Conservation (phyloP, 345 rosid species). For the Eucalyptus camaldulensis region DNA sequence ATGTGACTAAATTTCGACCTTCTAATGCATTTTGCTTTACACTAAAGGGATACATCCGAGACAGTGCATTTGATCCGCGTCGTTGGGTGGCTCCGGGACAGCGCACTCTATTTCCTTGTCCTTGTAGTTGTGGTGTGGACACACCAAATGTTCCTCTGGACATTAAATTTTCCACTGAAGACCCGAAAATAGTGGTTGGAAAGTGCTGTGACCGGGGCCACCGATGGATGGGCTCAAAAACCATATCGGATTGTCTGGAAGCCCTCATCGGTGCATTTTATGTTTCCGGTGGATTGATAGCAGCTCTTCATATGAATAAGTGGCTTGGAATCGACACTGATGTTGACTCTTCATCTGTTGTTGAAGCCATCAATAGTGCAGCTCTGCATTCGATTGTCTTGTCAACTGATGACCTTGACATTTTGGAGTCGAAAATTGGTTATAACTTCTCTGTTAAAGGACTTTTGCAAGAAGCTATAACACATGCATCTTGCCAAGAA, state of each 20-base stretch:
- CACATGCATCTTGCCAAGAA: conserved; percentile 50
- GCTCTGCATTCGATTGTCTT: conserved; percentile 33
- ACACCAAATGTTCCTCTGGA: conserved; percentile 67
- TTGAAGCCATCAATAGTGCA: conserved; percentile 32
- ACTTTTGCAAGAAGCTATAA: conserved; percentile 72
- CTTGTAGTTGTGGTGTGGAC: conserved; percentile 60
- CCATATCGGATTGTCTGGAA: conserved; percentile 82
- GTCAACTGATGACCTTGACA: conserved; percentile 24
- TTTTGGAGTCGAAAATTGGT: conserved; percentile 52
- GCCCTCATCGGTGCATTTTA: conserved; percentile 78
- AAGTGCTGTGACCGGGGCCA: conserved; percentile 72
- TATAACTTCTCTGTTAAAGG: conserved; percentile 50
- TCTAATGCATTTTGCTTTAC: not conserved
- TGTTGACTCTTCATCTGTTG: conserved; percentile 25
- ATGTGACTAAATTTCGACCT: not conserved
- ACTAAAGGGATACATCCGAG: conserved; percentile 60
- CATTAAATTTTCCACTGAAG: conserved; percentile 34
- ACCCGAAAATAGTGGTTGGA: conserved; percentile 34
- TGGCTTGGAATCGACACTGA: conserved; percentile 64
- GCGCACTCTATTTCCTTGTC: conserved; percentile 21
- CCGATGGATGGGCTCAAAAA: conserved; percentile 79
- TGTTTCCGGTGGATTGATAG: conserved; percentile 50
- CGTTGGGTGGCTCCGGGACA: conserved; percentile 96
- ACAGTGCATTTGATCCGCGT: conserved; percentile 73
- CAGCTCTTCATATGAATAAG: conserved; percentile 57